These are phyloP conservation scores for Stipa capillata DNA, from an alignment of 176 grass and related monocot species.

Conservation along the genomic window DNA sequence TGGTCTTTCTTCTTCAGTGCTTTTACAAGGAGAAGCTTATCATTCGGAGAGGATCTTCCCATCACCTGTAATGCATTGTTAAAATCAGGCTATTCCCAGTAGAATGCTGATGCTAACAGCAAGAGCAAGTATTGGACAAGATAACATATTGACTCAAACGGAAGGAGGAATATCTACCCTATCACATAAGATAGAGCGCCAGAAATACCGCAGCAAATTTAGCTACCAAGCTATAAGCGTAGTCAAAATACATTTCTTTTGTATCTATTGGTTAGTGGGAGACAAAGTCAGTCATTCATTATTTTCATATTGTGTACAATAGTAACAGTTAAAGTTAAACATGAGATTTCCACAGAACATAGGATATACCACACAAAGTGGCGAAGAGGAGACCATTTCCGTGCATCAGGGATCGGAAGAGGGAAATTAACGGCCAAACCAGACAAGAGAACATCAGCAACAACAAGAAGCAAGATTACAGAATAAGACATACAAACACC, in stretches of 20 bases:
- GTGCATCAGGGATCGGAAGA: not conserved
- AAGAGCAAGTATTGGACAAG: not conserved
- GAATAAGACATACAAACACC: not conserved
- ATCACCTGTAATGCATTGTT: constrained; percentile 58
- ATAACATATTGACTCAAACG: not conserved
- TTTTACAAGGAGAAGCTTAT: constrained; percentile 88
- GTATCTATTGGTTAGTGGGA: not conserved
- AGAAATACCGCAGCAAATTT: not conserved
- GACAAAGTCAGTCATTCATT: not conserved
- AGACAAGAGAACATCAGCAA: not conserved
- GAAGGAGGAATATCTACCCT: not conserved
- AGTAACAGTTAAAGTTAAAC: not conserved
- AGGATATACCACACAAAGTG: not conserved
- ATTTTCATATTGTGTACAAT: constrained; percentile 1
- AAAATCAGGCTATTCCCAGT: constrained; percentile 6
- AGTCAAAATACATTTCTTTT: not conserved
- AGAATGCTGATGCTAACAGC: constrained; percentile 4
- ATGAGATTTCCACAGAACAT: not conserved
- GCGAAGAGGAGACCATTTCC: not conserved
- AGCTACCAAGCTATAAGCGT: constrained; percentile 9
- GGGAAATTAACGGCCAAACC: not conserved
- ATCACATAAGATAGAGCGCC: constrained; percentile 1
- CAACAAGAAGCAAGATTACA: not conserved
- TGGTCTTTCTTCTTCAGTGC: constrained; percentile 70
- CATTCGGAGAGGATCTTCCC: constrained; percentile 91